phyloP scores from a whole-genome alignment of 768 basidiomycete species.

The Porpolomopsis calyptriformis region DNA sequence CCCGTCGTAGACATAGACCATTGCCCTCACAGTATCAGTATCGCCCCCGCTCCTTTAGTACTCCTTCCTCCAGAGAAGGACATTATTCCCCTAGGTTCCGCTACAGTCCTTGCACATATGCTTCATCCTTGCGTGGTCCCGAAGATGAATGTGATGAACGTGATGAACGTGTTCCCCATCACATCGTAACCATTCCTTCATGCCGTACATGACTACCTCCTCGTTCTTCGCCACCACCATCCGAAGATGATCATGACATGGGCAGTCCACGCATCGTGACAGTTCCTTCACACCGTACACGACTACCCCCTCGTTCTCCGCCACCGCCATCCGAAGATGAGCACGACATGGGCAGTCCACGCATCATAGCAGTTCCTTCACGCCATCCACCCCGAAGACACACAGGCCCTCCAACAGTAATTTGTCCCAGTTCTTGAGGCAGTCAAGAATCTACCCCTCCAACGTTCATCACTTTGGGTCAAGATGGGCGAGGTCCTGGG shows the following conservation, averaged over 20 bases:
- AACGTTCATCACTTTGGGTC: conserved; percentile 3
- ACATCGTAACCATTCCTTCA: not conserved
- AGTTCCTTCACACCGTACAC: conserved; percentile 13
- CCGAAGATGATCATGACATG: not conserved
- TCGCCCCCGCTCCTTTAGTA: not conserved
- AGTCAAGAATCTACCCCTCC: not conserved
- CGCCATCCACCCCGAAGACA: conserved; percentile 6
- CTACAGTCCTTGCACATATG: not conserved
- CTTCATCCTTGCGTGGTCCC: not conserved
- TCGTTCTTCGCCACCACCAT: conserved; percentile 1
- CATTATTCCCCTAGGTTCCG: conserved; percentile 7
- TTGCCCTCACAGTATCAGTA: not conserved
- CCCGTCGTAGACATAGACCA: not conserved
- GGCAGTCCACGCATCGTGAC: conserved; percentile 8
- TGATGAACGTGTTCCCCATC: not conserved
- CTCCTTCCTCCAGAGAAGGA: not conserved
- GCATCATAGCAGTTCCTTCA: conserved; percentile 12
- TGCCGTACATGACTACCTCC: not conserved
- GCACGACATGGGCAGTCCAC: not conserved
- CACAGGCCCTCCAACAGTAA: conserved; percentile 11
- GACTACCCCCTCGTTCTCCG: not conserved
- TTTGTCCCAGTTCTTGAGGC: conserved; percentile 7
- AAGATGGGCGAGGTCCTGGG: not conserved
- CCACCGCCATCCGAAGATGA: not conserved
- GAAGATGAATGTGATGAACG: not conserved